phyloP scores from a whole-genome alignment of 2,329 filamentous ascomycete genomes.

The Fonsecaea nubica region DNA sequence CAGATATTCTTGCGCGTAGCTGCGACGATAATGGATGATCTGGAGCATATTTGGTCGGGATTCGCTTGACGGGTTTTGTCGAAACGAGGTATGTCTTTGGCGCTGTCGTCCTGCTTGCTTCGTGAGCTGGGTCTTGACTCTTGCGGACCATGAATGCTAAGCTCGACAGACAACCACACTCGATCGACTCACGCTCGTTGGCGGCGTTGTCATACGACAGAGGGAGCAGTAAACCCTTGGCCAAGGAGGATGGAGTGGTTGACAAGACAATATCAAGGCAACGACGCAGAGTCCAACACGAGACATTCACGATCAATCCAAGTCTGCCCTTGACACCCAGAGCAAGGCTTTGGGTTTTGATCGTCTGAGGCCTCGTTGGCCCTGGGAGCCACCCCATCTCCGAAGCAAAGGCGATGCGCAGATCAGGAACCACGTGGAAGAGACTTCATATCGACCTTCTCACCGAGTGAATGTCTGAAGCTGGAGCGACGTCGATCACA shows the following conservation, averaged over 20 bases:
- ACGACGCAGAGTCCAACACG: background rate
- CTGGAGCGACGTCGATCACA: too few relatives aligned
- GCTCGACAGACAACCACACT: background rate
- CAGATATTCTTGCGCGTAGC: too few relatives aligned
- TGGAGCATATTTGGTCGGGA: too few relatives aligned
- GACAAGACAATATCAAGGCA: background rate
- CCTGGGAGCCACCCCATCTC: background rate
- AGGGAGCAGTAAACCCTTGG: background rate
- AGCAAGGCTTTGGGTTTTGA: background rate
- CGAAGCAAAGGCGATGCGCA: background rate
- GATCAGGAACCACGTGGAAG: background rate
- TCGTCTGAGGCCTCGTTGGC: background rate
- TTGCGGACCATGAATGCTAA: background rate
- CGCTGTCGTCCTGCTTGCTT: background rate
- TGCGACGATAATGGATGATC: too few relatives aligned
- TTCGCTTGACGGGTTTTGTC: too few relatives aligned
- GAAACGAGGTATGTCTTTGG: background rate
- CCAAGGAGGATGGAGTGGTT: background rate
- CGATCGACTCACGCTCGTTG: background rate
- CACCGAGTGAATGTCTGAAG: background rate
- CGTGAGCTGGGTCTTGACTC: background rate
- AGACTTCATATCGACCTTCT: background rate
- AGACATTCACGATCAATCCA: background rate
- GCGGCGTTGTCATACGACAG: background rate
- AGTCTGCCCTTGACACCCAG: background rate